These are phyloP conservation scores for Boletus mariae DNA, from an alignment of 1,284 basidiomycete genomes.

Conservation along the genomic window DNA sequence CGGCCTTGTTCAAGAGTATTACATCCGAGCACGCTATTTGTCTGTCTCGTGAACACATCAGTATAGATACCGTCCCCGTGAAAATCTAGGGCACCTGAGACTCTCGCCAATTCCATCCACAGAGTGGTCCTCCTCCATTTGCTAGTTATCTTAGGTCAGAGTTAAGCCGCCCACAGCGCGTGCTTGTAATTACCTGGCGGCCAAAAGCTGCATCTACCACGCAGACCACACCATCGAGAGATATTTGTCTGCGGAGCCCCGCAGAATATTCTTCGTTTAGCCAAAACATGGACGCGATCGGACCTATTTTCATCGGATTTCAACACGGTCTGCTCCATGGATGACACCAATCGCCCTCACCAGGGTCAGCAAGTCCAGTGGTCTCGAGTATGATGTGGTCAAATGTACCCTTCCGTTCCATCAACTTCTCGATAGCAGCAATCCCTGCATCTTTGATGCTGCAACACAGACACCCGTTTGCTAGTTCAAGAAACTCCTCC, in stretches of 20 bases:
- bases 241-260: conserved; percentile 67
- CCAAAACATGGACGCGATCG: conserved; percentile 89
- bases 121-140: conserved; percentile 75
- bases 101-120: conserved; percentile 73
- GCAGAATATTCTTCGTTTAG: conserved; percentile 83
- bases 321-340: background rate
- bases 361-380: conserved; percentile 91
- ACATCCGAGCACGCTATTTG: conserved; percentile 90
- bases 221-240: conserved; percentile 85
- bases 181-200: conserved; percentile 49
- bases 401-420: conserved; percentile 77
- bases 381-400: conserved; percentile 93
- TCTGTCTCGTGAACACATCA: conserved; percentile 38
- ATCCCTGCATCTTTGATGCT: conserved; percentile 89
- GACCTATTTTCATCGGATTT: conserved; percentile 38
- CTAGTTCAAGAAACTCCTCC: conserved; percentile 81
- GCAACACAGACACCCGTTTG: conserved; percentile 93
- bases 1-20: conserved; percentile 85
- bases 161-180: conserved; percentile 3
- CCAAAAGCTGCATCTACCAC: conserved; percentile 90
- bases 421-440: conserved; percentile 87
- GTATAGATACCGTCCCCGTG: background rate
- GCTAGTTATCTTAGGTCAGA: conserved; percentile 42
- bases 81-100: conserved; percentile 49
- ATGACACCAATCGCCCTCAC: conserved; percentile 35